Percentiles rank a stretch among this genome's conserved stretches.
These are phyloP conservation scores for Citrullus amarus DNA, from an alignment of 306 rosid species.

Conservation along the genomic window DNA sequence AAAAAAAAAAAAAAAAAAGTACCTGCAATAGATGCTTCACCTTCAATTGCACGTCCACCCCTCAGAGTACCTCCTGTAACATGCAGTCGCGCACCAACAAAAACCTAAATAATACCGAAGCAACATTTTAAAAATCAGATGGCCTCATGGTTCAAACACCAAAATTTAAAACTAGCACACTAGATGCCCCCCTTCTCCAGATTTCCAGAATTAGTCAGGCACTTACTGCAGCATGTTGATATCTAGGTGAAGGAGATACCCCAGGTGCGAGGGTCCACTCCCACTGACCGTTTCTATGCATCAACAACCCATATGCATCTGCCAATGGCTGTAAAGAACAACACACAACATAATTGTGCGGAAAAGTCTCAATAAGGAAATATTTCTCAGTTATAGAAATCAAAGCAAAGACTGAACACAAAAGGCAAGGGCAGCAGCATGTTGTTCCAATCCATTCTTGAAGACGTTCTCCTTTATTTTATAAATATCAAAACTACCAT, in stretches of 20 bases:
- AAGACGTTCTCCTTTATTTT: neutral
- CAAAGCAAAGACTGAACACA: neutral
- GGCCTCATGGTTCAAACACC: neutral
- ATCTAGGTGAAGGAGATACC: slow-evolving; percentile 95
- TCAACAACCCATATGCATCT: slow-evolving; percentile 93
- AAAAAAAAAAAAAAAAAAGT: slow-evolving; percentile 2
- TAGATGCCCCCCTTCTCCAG: neutral
- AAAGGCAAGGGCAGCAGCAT: neutral
- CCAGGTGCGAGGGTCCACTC: slow-evolving; percentile 99
- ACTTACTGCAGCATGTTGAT: slow-evolving; percentile 98
- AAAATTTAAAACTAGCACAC: neutral
- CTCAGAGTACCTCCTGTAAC: slow-evolving; percentile 93
- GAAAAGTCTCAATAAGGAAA: neutral
- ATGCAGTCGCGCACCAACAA: slow-evolving; percentile 96
- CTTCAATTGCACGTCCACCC: slow-evolving; percentile 96
- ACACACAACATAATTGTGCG: neutral
- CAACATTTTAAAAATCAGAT: neutral
- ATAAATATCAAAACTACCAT: neutral
- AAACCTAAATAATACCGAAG: slow-evolving; percentile 51
- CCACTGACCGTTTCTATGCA: slow-evolving; percentile 99
- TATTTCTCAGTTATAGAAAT: neutral
- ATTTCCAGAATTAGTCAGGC: slow-evolving; percentile 4
- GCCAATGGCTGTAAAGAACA: slow-evolving; percentile 58
- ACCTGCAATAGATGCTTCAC: slow-evolving; percentile 93
- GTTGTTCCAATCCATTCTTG: neutral